Percentiles rank a stretch among this genome's conserved stretches.
These are phyloP conservation scores for Talaromyces liani DNA, from an alignment of 495 filamentous ascomycete genomes.

Conservation along the genomic window DNA sequence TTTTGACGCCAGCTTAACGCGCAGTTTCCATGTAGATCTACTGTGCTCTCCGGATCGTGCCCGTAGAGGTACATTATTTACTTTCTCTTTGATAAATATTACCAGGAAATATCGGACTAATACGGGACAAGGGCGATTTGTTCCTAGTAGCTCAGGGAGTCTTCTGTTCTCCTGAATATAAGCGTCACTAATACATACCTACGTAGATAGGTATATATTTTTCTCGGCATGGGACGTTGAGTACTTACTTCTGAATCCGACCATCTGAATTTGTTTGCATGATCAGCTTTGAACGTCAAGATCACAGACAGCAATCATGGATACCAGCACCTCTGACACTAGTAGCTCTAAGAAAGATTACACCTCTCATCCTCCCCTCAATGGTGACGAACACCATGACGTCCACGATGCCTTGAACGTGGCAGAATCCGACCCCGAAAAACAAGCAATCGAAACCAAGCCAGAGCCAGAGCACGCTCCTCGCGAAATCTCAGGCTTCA, in stretches of 20 bases:
- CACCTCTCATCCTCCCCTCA: neutral
- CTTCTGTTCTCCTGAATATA: neutral
- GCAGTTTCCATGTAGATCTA: neutral
- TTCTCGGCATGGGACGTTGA: neutral
- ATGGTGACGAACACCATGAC: neutral
- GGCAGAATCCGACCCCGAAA: neutral
- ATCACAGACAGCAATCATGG: neutral
- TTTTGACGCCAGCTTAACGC: neutral
- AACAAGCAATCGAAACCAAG: neutral
- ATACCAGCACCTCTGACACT: neutral
- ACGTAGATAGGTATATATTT: neutral
- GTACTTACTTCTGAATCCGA: neutral
- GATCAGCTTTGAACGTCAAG: neutral
- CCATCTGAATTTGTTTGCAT: neutral
- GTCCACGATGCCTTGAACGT: neutral
- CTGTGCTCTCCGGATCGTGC: neutral
- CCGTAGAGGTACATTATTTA: neutral
- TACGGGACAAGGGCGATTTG: neutral
- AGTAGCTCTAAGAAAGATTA: neutral
- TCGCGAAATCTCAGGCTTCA: slow-evolving; percentile 8
- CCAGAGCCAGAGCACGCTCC: neutral
- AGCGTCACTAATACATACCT: neutral
- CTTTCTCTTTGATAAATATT: neutral
- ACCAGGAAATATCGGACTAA: neutral
- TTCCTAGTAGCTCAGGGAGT: neutral